Percentiles rank a stretch among this genome's conserved stretches.
phyloP scores from a whole-genome alignment of 768 basidiomycete species.

The Pulveroboletus sp. region DNA sequence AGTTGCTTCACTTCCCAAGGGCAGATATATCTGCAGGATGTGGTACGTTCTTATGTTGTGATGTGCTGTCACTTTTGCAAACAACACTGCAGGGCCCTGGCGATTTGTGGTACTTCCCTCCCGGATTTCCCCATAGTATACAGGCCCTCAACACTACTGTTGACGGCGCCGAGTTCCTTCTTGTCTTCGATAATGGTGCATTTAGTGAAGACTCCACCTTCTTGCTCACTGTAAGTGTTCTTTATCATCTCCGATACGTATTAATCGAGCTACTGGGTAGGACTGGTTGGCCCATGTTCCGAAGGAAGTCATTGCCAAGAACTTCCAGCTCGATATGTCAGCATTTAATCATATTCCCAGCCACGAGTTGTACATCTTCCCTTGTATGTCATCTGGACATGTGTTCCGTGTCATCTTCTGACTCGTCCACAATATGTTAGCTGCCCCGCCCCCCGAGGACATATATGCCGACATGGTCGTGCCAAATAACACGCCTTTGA shows the following conservation, averaged over 20 bases:
- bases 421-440: slow-evolving; percentile 21
- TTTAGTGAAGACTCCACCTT: slow-evolving; percentile 63
- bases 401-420: background rate
- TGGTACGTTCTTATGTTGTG: slow-evolving; percentile 34
- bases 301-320: slow-evolving; percentile 58
- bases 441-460: slow-evolving; percentile 41
- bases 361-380: slow-evolving; percentile 55
- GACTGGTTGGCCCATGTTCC: slow-evolving; percentile 70
- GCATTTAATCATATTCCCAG: slow-evolving; percentile 56
- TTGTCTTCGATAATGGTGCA: slow-evolving; percentile 39
- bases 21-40: slow-evolving; percentile 49
- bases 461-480: slow-evolving; percentile 41
- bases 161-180: slow-evolving; percentile 52
- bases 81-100: slow-evolving; percentile 25
- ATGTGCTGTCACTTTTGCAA: slow-evolving; percentile 18
- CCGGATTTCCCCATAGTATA: slow-evolving; percentile 54
- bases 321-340: slow-evolving; percentile 49
- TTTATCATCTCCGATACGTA: background rate
- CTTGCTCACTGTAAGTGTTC: slow-evolving; percentile 30
- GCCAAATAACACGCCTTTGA: slow-evolving; percentile 48
- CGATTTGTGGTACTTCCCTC: slow-evolving; percentile 61
- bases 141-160: slow-evolving; percentile 48
- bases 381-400: slow-evolving; percentile 25
- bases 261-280: slow-evolving; percentile 25
- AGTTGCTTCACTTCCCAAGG: slow-evolving; percentile 54